Evolutionary conservation across 805 yeast species (phyloP), one percentile per base, ranked within the genome.

Genomic region (Saccharomycopsis selenospora): DNA sequence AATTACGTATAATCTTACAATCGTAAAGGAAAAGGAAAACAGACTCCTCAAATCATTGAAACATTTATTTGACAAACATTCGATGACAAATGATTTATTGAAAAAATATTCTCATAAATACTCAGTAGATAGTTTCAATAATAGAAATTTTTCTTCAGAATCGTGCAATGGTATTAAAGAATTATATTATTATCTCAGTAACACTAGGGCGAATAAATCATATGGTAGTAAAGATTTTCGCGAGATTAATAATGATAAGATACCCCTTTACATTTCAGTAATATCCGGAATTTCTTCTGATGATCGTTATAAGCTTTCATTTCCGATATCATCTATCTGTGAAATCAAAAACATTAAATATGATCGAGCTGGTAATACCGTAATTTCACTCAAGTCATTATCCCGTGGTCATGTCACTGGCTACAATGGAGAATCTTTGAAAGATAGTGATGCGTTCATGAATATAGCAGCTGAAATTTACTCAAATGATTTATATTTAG

Each of bases 351-450:
- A 76, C 2, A 58, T 77, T 13, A 59, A 66, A 18, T 75, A 70
- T 46, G 75, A 68, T 44, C 61, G 66, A n/a, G 66, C 68, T 36
- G 64, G 64, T 44, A 11, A 25, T 14, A 4, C 28, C 3, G 36
- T 14, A 10, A 47, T 79, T 20, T 71, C 77, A 0, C 65, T 78
- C 43, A 76, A 71, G 55, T 81, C 81, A 1, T 49, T 77, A 3
- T 56, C 70, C 0, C 64, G 84, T 51, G 82, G 73, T 3, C 47
- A 44, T 3, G 33, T 64, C n/a, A 33, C 17, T 47, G 45, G 54
- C 18, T 46, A 59, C 8, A 61, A 63, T 53, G 72, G 67, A 49
- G 49, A 52, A 10, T 45, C 61, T 69, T 7, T 20, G 17, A 33
- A 33, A 10, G 38, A 33, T 22, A 58, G 58, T 10, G 53, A 68